Evolutionary conservation across 768 basidiomycete genomes (phyloP).

Genomic region (Sistotremastrum suecicum): DNA sequence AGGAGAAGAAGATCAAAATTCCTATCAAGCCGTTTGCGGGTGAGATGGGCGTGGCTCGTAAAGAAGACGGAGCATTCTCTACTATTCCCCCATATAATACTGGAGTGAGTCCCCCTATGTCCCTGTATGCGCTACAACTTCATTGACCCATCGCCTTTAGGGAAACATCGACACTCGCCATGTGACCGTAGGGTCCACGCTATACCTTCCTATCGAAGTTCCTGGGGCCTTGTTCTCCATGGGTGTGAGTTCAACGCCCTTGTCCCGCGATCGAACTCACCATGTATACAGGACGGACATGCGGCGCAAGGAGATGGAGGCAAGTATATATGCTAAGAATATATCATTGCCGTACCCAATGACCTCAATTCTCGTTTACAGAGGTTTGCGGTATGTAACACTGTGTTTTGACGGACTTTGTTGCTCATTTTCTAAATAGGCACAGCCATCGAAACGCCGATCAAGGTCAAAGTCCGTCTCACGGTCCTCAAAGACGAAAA

Average conservation of each 20-base stretch:
- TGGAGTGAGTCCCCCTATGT: constrained; percentile 15
- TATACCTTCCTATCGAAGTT: constrained; percentile 44
- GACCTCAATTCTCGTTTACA: constrained; percentile 10
- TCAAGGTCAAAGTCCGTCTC: constrained; percentile 38
- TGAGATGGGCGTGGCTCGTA: constrained; percentile 49
- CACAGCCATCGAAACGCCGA: constrained; percentile 51
- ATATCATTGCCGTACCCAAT: background rate
- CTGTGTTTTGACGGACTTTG: background rate
- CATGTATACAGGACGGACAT: constrained; percentile 39
- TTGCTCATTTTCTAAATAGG: constrained; percentile 19
- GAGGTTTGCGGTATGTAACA: constrained; percentile 43
- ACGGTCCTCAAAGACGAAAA: constrained; percentile 42
- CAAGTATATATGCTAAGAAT: constrained; percentile 13
- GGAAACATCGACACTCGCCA: constrained; percentile 52
- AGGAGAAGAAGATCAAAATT: constrained; percentile 31
- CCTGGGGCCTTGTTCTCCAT: constrained; percentile 48
- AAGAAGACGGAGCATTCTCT: constrained; percentile 34
- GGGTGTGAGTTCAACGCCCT: constrained; percentile 26
- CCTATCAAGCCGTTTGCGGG: constrained; percentile 45
- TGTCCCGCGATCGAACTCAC: background rate
- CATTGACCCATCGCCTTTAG: background rate
- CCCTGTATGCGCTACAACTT: background rate
- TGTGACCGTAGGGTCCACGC: constrained; percentile 36
- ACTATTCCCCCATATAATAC: constrained; percentile 51
- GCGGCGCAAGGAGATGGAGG: constrained; percentile 57